Base-by-base conservation (phyloP, 371 early-diverging fungal species). In the Rhizopus stolonifer region DNA sequence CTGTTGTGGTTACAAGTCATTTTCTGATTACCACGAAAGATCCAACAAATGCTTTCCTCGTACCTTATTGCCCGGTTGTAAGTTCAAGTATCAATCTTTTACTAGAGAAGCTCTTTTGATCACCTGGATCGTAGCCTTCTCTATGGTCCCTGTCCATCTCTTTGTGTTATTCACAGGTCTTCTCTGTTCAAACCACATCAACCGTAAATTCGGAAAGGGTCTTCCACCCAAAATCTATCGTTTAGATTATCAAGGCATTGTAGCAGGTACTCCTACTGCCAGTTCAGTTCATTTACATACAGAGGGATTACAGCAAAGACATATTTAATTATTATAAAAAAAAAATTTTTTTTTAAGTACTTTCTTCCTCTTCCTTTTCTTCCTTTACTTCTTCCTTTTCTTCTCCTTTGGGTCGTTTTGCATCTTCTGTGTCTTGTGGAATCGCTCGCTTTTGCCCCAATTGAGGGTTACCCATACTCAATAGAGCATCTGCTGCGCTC, bases 11-110 rank as follows among this genome's bases (percentile, higher is more conserved):
- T 81, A 76, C 62, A 74, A 80, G 32, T 62, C 68, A 3, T 65
- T 75, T 23, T 57, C 70, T 1, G 84, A 83, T 47, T 80, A 71
- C 22, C 80, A 81, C 17, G 79, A 81, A 25, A 60, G 72, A 38
- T 81, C 81, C 33, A 67, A 79, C 52, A 69, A 77, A 32, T 83
- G 84, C 26, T 83, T 77, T 53, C 84, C 84, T 11, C 71, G 84
- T 7, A 80, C 82, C 1, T 57, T 80, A 0, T 52, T 79, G 4
- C 82, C 81, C 2, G 67, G 78, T 1, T 83, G 84, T 48, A 72
- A 74, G 49, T 61, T 58, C 56, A 70, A 71, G 29, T 79, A 80
- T 36, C 72, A 77, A 22, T 56, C 65, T 14, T 77, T 79, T 43
- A 80, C 74, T 6, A 67, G 69, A 7, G 58, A 72, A 11, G 59